Evolutionary conservation across 2,329 filamentous ascomycete species (phyloP).

Genomic region (Elsinoe perseae): DNA sequence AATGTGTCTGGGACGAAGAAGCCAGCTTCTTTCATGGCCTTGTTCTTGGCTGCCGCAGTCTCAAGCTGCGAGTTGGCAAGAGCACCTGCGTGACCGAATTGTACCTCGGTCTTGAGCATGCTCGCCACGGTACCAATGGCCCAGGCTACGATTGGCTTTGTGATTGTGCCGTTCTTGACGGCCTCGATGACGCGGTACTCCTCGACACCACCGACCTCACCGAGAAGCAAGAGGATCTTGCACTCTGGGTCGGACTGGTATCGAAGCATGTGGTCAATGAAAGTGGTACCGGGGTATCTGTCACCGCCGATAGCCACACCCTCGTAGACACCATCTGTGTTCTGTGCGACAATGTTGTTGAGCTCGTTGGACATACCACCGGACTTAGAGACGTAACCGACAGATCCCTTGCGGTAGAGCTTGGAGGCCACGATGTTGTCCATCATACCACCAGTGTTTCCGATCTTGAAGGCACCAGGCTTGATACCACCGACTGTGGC

Average conservation of each 20-base stretch:
- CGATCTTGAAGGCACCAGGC: conserved; percentile 98
- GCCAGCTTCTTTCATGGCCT: conserved; percentile 89
- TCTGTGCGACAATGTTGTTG: conserved; percentile 98
- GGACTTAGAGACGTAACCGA: conserved; percentile 99
- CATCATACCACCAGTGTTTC: conserved; percentile 99
- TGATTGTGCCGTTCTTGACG: conserved; percentile 88
- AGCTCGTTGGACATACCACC: conserved; percentile 99
- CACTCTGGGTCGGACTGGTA: conserved; percentile 95
- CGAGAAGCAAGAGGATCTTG: conserved; percentile 93
- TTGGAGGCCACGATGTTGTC: conserved; percentile 99
- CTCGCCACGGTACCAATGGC: conserved; percentile 98
- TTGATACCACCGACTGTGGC: conserved; percentile 99
- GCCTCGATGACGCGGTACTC: conserved; percentile 99
- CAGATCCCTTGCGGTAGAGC: conserved; percentile 98
- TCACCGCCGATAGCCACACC: conserved; percentile 99
- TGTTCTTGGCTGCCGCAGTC: conserved; percentile 94
- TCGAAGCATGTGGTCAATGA: conserved; percentile 95
- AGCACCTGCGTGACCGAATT: conserved; percentile 97
- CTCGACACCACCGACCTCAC: conserved; percentile 98
- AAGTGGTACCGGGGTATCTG: conserved; percentile 96
- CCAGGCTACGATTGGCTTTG: conserved; percentile 98
- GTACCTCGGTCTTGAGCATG: conserved; percentile 99
- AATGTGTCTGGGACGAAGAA: conserved; percentile 94
- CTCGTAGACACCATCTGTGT: conserved; percentile 96
- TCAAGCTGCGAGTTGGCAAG: conserved; percentile 99